Conservation (phyloP, 139 green algal species). For the Asterochloris erici region DNA sequence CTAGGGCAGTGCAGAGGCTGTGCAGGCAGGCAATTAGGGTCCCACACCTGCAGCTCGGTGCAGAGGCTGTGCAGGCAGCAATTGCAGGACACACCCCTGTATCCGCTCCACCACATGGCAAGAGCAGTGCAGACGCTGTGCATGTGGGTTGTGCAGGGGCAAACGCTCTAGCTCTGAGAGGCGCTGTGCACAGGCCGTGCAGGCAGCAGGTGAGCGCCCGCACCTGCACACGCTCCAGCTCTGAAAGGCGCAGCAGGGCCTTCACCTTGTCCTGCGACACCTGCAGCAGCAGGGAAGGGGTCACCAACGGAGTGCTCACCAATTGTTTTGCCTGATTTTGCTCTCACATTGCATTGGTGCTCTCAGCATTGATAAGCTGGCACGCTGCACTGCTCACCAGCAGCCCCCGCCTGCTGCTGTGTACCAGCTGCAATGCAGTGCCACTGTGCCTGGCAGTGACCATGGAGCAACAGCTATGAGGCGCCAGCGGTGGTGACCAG, state of each 20-base stretch:
- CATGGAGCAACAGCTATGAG: neutral
- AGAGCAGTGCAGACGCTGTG: too few relatives aligned
- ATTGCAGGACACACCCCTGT: too few relatives aligned
- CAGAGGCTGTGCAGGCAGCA: too few relatives aligned
- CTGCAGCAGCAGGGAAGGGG: constrained; percentile 1
- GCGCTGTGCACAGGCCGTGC: too few relatives aligned
- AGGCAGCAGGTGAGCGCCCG: neutral
- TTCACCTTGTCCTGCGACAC: constrained; percentile 28
- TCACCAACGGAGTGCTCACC: too few relatives aligned
- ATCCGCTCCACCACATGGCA: too few relatives aligned
- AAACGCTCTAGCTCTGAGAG: too few relatives aligned
- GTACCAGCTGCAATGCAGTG: neutral
- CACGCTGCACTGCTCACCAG: neutral
- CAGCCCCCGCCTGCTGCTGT: neutral
- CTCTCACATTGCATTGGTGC: neutral
- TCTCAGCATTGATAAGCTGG: neutral
- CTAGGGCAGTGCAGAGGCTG: too few relatives aligned
- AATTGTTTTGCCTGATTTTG: neutral
- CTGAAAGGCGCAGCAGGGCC: constrained; percentile 24
- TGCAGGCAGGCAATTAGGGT: too few relatives aligned
- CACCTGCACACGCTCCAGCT: constrained; percentile 6
- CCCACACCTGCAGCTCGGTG: too few relatives aligned
- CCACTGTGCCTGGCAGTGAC: neutral
- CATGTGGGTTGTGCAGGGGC: too few relatives aligned
- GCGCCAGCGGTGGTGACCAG: neutral